Percentiles rank a stretch among this genome's conserved stretches.
Evolutionary conservation across 768 basidiomycete genomes (phyloP).

Genomic region (Ramaria rubella): DNA sequence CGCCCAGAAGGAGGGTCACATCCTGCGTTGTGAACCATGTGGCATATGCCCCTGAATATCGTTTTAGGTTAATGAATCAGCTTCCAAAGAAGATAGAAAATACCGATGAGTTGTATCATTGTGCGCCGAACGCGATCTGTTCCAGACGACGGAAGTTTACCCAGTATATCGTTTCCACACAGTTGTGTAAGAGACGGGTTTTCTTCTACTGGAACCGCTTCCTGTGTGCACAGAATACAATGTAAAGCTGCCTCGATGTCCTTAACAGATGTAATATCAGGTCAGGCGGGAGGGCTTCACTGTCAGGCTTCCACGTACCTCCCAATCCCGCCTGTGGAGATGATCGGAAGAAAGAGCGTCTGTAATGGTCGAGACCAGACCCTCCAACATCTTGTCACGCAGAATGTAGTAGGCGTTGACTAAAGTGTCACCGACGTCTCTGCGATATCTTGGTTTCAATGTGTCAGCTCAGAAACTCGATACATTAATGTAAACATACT

Average conservation of each 20-base stretch:
- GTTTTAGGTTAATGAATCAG: not conserved
- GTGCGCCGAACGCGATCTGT: slow-evolving; percentile 66
- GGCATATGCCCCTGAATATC: slow-evolving; percentile 55
- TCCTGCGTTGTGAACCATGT: slow-evolving; percentile 68
- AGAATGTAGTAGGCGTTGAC: slow-evolving; percentile 85
- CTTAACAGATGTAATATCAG: slow-evolving; percentile 30
- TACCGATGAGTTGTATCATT: slow-evolving; percentile 68
- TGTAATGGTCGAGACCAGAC: slow-evolving; percentile 55
- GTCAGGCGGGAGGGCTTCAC: not conserved
- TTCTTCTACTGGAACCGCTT: slow-evolving; percentile 65
- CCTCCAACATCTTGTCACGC: slow-evolving; percentile 74
- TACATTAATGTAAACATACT: slow-evolving; percentile 39
- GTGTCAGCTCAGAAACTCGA: slow-evolving; percentile 2
- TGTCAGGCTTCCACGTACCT: slow-evolving; percentile 42
- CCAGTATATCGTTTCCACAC: slow-evolving; percentile 69
- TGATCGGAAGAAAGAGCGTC: slow-evolving; percentile 43
- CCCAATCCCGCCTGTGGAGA: slow-evolving; percentile 55
- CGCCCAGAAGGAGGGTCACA: slow-evolving; percentile 47
- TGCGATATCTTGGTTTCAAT: slow-evolving; percentile 55
- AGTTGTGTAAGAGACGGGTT: slow-evolving; percentile 51
- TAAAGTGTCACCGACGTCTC: slow-evolving; percentile 82
- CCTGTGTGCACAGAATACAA: slow-evolving; percentile 80
- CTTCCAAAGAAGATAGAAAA: slow-evolving; percentile 13
- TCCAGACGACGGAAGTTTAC: slow-evolving; percentile 55
- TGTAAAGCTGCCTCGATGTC: slow-evolving; percentile 83